These are phyloP conservation scores for Amaranthus cruentus DNA, from an alignment of 148 eudicot species.

Conservation along the genomic window DNA sequence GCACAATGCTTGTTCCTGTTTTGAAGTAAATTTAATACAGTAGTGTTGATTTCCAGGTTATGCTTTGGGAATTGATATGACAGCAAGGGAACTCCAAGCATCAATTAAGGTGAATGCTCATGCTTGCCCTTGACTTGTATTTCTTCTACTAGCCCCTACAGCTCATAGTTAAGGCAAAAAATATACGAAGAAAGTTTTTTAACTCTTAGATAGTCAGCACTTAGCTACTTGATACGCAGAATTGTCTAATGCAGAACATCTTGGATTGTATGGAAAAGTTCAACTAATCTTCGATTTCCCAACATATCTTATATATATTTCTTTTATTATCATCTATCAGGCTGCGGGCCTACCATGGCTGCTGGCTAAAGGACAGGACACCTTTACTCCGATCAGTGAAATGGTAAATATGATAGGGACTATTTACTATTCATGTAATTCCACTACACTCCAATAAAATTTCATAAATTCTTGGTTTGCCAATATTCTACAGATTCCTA, in stretches of 20 bases:
- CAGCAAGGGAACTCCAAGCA: conserved; percentile 86
- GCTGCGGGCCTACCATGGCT: conserved; percentile 98
- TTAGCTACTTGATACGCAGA: too few relatives aligned
- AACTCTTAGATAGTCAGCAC: too few relatives aligned
- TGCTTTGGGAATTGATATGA: conserved; percentile 89
- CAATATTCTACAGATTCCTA: conserved; percentile 29
- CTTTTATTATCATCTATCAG: conserved; percentile 25
- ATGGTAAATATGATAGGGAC: conserved; percentile 43
- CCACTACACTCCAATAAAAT: not conserved
- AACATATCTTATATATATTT: not conserved
- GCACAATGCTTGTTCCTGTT: conserved; percentile 1
- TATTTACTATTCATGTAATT: not conserved
- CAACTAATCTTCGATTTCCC: not conserved
- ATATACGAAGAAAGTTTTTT: too few relatives aligned
- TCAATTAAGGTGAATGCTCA: conserved; percentile 56
- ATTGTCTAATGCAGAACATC: too few relatives aligned
- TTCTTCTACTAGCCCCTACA: not conserved
- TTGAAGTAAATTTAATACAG: not conserved
- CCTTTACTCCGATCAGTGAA: conserved; percentile 94
- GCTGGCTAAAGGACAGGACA: conserved; percentile 91
- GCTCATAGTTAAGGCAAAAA: too few relatives aligned
- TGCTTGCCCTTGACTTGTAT: not conserved
- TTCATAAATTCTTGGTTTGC: not conserved
- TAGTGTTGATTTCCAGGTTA: conserved; percentile 45
- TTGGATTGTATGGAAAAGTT: not conserved